These are phyloP conservation scores for Haematococcus sp. DNA, from an alignment of 139 green algal species.

Conservation along the genomic window DNA sequence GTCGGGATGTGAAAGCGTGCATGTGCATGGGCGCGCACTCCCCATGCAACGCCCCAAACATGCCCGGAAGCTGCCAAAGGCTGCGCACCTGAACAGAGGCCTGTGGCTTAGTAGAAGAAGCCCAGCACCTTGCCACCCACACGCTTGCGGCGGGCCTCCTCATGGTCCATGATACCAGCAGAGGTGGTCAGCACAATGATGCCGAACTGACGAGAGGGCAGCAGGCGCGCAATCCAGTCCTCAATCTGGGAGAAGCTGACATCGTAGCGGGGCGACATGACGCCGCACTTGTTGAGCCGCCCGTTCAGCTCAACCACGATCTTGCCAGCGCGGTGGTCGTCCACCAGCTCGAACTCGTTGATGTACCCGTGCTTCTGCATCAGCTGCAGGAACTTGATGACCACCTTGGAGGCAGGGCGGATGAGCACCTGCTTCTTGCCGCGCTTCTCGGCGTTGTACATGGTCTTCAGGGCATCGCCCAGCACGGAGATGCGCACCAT, in stretches of 20 bases:
- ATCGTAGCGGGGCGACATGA: conserved; percentile 97
- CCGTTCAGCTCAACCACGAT: conserved; percentile 99
- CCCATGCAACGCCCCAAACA: too few species aligned
- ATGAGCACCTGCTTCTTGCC: conserved; percentile 96
- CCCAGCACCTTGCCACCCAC: conserved; percentile 94
- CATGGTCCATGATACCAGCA: conserved; percentile 98
- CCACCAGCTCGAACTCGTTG: conserved; percentile 97
- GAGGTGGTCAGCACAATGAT: conserved; percentile 97
- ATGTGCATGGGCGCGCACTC: too few species aligned
- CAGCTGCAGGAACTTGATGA: conserved; percentile 97
- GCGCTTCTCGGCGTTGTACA: conserved; percentile 99
- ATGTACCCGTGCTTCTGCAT: conserved; percentile 95
- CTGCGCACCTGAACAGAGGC: too few species aligned
- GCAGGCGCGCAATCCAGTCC: conserved; percentile 91
- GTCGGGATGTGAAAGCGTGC: too few species aligned
- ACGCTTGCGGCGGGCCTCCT: conserved; percentile 96
- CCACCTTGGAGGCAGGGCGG: conserved; percentile 94
- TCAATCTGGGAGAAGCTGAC: conserved; percentile 79
- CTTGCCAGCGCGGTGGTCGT: conserved; percentile 97
- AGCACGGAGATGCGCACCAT: conserved; percentile 97
- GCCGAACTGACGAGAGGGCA: conserved; percentile 98
- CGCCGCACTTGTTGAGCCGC: conserved; percentile 98
- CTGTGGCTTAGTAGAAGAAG: conserved; percentile 85
- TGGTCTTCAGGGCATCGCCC: conserved; percentile 95
- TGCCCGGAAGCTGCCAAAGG: too few species aligned